phyloP scores from a whole-genome alignment of 2,329 filamentous ascomycete species.

The Huntiella abstrusa region DNA sequence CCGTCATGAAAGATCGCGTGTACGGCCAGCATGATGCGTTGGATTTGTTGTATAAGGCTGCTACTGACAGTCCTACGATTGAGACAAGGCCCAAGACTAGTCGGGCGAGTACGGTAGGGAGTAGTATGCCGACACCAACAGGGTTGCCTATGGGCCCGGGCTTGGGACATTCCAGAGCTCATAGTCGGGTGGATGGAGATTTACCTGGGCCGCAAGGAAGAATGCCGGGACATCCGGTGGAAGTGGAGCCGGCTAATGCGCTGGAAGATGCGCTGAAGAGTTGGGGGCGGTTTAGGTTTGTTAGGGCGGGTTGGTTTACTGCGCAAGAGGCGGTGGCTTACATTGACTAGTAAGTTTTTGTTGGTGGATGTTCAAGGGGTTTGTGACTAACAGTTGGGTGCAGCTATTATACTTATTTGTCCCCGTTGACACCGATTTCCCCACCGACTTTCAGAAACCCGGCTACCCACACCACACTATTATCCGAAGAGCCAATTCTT shows the following conservation, averaged over 20 bases:
- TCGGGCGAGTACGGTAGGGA: constrained; percentile 4
- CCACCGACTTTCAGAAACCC: constrained; percentile 76
- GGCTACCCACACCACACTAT: constrained; percentile 57
- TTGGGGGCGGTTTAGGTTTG: constrained; percentile 87
- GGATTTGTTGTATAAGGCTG: constrained; percentile 79
- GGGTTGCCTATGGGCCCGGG: background rate
- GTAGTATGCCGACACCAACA: constrained; percentile 4
- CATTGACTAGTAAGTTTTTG: constrained; percentile 57
- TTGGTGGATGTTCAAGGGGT: background rate
- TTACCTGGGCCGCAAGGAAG: constrained; percentile 8
- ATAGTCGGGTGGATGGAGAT: constrained; percentile 1
- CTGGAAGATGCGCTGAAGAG: constrained; percentile 49
- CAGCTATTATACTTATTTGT: constrained; percentile 79
- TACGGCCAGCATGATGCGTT: constrained; percentile 87
- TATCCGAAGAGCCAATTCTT: constrained; percentile 83
- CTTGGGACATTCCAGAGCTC: constrained; percentile 2
- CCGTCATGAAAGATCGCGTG: constrained; percentile 50
- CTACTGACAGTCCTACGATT: constrained; percentile 31
- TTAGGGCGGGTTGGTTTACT: constrained; percentile 93
- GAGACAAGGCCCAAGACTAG: constrained; percentile 11
- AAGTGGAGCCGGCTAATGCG: constrained; percentile 17
- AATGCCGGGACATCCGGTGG: constrained; percentile 23
- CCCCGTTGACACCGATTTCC: constrained; percentile 82
- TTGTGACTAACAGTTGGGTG: constrained; percentile 8
- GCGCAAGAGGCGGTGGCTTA: constrained; percentile 85